phyloP scores from a whole-genome alignment of 345 rosid genomes.

The Psidium guajava region DNA sequence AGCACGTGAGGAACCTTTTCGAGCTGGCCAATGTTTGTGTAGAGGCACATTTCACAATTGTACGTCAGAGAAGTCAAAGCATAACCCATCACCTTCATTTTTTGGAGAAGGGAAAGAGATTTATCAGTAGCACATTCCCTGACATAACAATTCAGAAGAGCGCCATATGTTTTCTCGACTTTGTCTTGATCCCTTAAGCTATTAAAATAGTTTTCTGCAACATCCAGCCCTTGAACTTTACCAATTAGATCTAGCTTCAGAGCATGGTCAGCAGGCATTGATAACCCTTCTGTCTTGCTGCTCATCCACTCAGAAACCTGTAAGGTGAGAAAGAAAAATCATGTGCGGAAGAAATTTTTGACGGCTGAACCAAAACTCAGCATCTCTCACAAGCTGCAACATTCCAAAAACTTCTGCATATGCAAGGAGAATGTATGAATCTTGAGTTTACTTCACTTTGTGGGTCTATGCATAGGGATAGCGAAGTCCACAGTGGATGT shows the following conservation, averaged over 20 bases:
- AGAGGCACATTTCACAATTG: slow-evolving; percentile 75
- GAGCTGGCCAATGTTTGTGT: slow-evolving; percentile 36
- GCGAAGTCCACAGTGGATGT: neutral
- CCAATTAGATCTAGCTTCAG: slow-evolving; percentile 73
- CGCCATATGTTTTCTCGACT: slow-evolving; percentile 69
- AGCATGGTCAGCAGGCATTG: slow-evolving; percentile 54
- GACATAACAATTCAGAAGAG: slow-evolving; percentile 70
- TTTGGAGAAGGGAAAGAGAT: slow-evolving; percentile 39
- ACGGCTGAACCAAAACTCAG: neutral
- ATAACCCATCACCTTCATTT: slow-evolving; percentile 64
- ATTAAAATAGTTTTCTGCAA: slow-evolving; percentile 56
- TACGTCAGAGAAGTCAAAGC: slow-evolving; percentile 37
- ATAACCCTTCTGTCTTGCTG: slow-evolving; percentile 31
- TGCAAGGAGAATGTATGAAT: neutral
- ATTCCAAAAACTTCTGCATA: neutral
- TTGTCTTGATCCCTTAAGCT: slow-evolving; percentile 48
- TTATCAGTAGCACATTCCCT: slow-evolving; percentile 47
- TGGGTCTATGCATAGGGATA: neutral
- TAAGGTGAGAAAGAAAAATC: neutral
- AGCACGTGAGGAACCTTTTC: slow-evolving; percentile 50
- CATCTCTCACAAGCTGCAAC: neutral
- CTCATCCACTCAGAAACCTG: slow-evolving; percentile 85
- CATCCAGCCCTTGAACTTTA: slow-evolving; percentile 46
- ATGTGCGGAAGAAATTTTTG: neutral
- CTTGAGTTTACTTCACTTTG: neutral